Percentiles rank a stretch among this genome's conserved stretches.
phyloP scores from a whole-genome alignment of 495 filamentous ascomycete genomes.

The Penicillium fimorum region DNA sequence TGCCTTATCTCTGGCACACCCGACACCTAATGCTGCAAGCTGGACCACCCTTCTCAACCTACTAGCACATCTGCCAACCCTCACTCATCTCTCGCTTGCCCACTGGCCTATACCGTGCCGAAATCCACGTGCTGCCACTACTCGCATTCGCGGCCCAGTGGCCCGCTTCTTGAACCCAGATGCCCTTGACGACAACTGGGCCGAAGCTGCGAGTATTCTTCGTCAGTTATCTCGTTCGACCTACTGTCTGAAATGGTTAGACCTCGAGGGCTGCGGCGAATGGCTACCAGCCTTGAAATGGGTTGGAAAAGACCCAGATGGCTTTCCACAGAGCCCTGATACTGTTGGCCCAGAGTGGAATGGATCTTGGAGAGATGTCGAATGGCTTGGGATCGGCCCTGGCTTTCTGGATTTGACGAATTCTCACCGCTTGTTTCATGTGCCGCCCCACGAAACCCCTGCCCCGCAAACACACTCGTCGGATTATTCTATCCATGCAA shows the following conservation, averaged over 20 bases:
- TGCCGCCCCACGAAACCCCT: background rate
- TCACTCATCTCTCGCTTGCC: constrained; percentile 77
- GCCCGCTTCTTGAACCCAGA: constrained; percentile 40
- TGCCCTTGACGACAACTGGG: constrained; percentile 60
- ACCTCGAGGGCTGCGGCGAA: constrained; percentile 71
- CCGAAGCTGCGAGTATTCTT: constrained; percentile 66
- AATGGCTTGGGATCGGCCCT: constrained; percentile 49
- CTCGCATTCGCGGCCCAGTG: constrained; percentile 35
- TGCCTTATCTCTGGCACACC: constrained; percentile 53
- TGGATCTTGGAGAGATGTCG: constrained; percentile 48
- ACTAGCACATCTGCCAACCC: constrained; percentile 55
- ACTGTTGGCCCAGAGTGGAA: constrained; percentile 51
- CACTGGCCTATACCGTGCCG: constrained; percentile 75
- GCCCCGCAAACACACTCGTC: background rate
- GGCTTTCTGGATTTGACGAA: constrained; percentile 35
- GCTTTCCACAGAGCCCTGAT: constrained; percentile 21
- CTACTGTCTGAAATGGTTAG: constrained; percentile 74
- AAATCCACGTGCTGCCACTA: constrained; percentile 57
- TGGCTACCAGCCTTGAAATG: constrained; percentile 68
- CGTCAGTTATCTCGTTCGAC: constrained; percentile 63
- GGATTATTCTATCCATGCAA: constrained; percentile 12
- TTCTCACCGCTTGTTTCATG: constrained; percentile 12
- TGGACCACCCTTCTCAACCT: constrained; percentile 68
- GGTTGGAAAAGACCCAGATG: constrained; percentile 33
- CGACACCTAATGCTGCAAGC: constrained; percentile 42